These are phyloP conservation scores for Chionographis japonica DNA, from an alignment of 106 monocot species.

Conservation along the genomic window DNA sequence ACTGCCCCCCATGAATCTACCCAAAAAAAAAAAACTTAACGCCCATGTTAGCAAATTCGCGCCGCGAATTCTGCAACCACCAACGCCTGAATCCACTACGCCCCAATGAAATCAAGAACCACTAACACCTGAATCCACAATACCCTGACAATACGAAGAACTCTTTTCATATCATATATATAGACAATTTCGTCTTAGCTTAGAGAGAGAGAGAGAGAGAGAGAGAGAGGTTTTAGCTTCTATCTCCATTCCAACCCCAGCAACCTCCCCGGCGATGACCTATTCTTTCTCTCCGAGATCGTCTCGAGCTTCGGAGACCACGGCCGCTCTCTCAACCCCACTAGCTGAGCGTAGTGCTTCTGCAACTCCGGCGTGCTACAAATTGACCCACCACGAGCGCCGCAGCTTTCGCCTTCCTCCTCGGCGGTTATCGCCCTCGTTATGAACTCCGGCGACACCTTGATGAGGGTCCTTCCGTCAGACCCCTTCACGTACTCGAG, in stretches of 20 bases:
- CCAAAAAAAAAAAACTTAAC: too few species aligned
- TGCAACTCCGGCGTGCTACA: slow-evolving; percentile 80
- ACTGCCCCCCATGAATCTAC: too few species aligned
- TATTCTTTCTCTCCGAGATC: slow-evolving; percentile 46
- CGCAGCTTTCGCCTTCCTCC: not conserved
- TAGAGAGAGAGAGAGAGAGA: too few species aligned
- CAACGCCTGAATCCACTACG: too few species aligned
- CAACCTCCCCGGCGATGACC: slow-evolving; percentile 20
- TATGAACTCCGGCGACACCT: slow-evolving; percentile 51
- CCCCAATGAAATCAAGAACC: too few species aligned
- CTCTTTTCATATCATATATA: too few species aligned
- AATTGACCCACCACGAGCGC: not conserved
- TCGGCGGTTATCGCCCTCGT: slow-evolving; percentile 6
- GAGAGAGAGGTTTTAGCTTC: too few species aligned
- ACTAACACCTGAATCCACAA: too few species aligned
- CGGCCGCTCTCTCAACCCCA: slow-evolving; percentile 35
- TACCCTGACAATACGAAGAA: too few species aligned
- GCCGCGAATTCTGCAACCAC: too few species aligned
- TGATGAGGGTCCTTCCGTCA: slow-evolving; percentile 43
- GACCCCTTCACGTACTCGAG: slow-evolving; percentile 47
- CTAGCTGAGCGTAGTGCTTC: slow-evolving; percentile 77
- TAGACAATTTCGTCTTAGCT: not conserved
- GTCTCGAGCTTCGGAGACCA: slow-evolving; percentile 79
- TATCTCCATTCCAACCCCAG: not conserved
- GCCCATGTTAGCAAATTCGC: too few species aligned